Conservation (phyloP, 768 basidiomycete species). For the Phylloporus sp. region DNA sequence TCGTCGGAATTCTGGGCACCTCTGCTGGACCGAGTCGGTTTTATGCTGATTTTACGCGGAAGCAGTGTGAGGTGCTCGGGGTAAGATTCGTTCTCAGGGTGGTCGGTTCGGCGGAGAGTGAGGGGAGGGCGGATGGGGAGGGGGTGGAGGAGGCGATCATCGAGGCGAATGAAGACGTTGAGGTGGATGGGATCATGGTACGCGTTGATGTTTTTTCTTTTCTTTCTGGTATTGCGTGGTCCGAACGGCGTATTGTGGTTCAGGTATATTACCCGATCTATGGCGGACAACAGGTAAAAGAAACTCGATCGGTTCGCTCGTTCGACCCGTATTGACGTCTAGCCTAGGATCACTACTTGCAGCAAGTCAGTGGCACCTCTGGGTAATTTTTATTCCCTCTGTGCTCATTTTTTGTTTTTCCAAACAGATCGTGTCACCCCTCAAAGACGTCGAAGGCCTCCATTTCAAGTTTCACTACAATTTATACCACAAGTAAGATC, state of each 20-base stretch:
- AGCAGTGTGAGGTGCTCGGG: slow-evolving; percentile 84
- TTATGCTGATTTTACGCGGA: slow-evolving; percentile 88
- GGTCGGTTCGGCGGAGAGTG: slow-evolving; percentile 45
- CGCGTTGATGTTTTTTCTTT: too few species aligned
- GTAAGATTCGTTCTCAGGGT: slow-evolving; percentile 78
- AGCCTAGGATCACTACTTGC: slow-evolving; percentile 86
- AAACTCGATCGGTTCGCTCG: too few species aligned
- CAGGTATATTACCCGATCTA: slow-evolving; percentile 97
- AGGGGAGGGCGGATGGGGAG: slow-evolving; percentile 59
- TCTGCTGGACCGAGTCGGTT: slow-evolving; percentile 70
- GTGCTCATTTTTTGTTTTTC: not conserved
- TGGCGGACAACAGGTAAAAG: slow-evolving; percentile 81
- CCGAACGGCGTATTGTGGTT: not conserved
- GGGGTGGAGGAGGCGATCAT: slow-evolving; percentile 96
- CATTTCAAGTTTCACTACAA: slow-evolving; percentile 96
- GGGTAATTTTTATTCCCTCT: not conserved
- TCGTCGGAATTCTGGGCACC: slow-evolving; percentile 90
- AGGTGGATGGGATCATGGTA: slow-evolving; percentile 94
- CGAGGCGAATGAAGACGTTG: slow-evolving; percentile 84
- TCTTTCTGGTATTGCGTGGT: too few species aligned
- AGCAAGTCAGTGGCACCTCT: slow-evolving; percentile 56
- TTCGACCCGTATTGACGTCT: too few species aligned
- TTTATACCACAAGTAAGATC: slow-evolving; percentile 86
- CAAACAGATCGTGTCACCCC: slow-evolving; percentile 84
- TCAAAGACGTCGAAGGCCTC: slow-evolving; percentile 97